Percentiles rank a stretch among this genome's conserved stretches.
phyloP scores from a whole-genome alignment of 148 eudicot species.

The Rheum nobile region DNA sequence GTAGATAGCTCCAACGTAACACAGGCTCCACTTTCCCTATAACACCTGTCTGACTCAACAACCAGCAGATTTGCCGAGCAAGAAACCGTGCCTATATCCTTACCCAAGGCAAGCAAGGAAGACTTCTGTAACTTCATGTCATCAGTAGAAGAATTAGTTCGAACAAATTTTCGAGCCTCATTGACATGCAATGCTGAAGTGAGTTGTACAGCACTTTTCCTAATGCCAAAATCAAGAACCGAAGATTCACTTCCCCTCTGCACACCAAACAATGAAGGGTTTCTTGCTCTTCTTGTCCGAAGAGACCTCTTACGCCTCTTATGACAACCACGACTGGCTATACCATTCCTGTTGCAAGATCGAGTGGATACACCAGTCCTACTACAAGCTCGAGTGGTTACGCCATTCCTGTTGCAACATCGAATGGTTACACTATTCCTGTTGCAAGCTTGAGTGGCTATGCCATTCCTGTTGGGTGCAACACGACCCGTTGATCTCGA shows the following conservation, averaged over 20 bases:
- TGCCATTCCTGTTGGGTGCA: constrained; percentile 25
- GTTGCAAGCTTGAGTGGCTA: constrained; percentile 11
- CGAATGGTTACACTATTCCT: neutral
- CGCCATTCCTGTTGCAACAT: constrained; percentile 9
- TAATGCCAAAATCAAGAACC: constrained; percentile 17
- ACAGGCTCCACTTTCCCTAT: constrained; percentile 53
- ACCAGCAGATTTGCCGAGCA: constrained; percentile 60
- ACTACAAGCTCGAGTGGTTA: neutral
- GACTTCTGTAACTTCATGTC: constrained; percentile 26
- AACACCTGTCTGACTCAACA: constrained; percentile 60
- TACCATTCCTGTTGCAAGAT: neutral
- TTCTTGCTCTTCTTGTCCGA: constrained; percentile 45
- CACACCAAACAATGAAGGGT: constrained; percentile 25
- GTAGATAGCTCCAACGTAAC: constrained; percentile 40
- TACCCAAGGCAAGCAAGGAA: constrained; percentile 18
- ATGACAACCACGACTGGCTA: constrained; percentile 23
- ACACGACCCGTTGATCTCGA: constrained; percentile 18
- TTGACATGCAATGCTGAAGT: constrained; percentile 9
- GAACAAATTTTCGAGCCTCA: constrained; percentile 23
- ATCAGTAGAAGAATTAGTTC: constrained; percentile 16
- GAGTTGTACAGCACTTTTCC: constrained; percentile 12
- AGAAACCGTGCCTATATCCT: constrained; percentile 29
- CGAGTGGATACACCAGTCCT: neutral
- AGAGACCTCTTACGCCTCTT: constrained; percentile 59
- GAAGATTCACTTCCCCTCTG: constrained; percentile 28